Evolutionary conservation across 805 yeast genomes (phyloP).

Genomic region (Clavispora asparagi): DNA sequence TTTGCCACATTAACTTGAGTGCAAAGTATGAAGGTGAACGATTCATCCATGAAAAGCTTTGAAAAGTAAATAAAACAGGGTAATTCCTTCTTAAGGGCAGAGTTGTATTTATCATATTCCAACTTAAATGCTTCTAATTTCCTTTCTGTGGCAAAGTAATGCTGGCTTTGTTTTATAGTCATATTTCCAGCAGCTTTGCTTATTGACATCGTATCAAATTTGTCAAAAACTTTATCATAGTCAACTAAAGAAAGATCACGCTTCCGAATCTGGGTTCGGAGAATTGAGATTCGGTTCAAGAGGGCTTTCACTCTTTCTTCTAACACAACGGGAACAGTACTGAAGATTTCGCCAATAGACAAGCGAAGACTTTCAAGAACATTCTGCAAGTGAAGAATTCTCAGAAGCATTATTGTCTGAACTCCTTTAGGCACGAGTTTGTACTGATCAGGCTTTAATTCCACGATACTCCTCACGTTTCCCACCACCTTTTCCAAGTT

Average conservation of each 20-base stretch:
- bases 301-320: conserved; percentile 14
- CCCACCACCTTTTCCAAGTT: conserved; percentile 15
- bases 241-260: conserved; percentile 33
- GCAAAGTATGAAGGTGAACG: background rate
- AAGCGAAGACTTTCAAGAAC: conserved; percentile 1
- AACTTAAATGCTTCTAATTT: conserved; percentile 19
- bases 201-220: conserved; percentile 23
- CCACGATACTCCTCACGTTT: background rate
- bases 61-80: conserved; percentile 32
- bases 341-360: conserved; percentile 7
- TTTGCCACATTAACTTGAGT: background rate
- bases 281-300: conserved; percentile 13
- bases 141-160: conserved; percentile 18
- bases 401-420: background rate
- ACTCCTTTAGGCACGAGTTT: background rate
- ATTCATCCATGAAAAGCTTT: background rate
- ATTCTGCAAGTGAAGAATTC: background rate
- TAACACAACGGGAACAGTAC: conserved; percentile 3
- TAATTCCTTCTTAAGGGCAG: conserved; percentile 39
- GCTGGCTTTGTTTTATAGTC: conserved; percentile 25
- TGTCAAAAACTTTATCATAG: conserved; percentile 29
- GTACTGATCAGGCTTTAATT: background rate
- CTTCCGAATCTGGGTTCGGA: conserved; percentile 22
- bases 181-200: conserved; percentile 32
- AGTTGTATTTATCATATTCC: conserved; percentile 33